Evolutionary conservation across 1,139 yeast genomes (phyloP).

Genomic region (Kazachstania sp.): DNA sequence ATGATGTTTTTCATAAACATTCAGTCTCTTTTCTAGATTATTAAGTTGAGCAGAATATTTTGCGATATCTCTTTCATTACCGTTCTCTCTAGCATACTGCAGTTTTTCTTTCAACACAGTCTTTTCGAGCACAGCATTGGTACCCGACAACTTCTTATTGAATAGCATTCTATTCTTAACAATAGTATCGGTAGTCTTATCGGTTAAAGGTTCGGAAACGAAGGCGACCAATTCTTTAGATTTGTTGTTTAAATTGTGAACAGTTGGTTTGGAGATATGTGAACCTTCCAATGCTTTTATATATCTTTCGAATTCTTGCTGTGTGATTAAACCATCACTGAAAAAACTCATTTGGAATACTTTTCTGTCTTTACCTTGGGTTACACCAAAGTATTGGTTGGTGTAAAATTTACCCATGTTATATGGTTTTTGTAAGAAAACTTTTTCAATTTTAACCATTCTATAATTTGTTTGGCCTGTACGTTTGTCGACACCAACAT

Average conservation of each 20-base stretch:
- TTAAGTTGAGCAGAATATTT: conserved; percentile 32
- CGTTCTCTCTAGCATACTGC: conserved; percentile 64
- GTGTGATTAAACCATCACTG: conserved; percentile 63
- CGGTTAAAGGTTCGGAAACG: conserved; percentile 58
- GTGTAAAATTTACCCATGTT: conserved; percentile 46
- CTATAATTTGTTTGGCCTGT: conserved; percentile 65
- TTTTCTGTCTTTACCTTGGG: conserved; percentile 51
- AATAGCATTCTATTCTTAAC: conserved; percentile 63
- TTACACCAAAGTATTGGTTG: conserved; percentile 49
- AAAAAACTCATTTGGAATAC: conserved; percentile 69
- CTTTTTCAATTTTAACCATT: conserved; percentile 69
- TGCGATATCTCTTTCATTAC: conserved; percentile 44
- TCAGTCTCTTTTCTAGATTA: conserved; percentile 45
- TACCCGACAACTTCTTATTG: conserved; percentile 49
- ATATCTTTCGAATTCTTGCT: conserved; percentile 68
- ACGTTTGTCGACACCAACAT: conserved; percentile 61
- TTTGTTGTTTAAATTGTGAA: conserved; percentile 60
- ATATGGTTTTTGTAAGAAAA: conserved; percentile 52
- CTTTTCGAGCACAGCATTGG: conserved; percentile 72
- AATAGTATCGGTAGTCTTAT: conserved; percentile 71
- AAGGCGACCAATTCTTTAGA: conserved; percentile 51
- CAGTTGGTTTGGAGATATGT: conserved; percentile 49
- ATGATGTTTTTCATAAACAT: conserved; percentile 34
- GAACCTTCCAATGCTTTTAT: conserved; percentile 51
- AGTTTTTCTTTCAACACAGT: conserved; percentile 66